Evolutionary conservation across 148 eudicot genomes (phyloP).

Genomic region (Suaeda aralocaspica): DNA sequence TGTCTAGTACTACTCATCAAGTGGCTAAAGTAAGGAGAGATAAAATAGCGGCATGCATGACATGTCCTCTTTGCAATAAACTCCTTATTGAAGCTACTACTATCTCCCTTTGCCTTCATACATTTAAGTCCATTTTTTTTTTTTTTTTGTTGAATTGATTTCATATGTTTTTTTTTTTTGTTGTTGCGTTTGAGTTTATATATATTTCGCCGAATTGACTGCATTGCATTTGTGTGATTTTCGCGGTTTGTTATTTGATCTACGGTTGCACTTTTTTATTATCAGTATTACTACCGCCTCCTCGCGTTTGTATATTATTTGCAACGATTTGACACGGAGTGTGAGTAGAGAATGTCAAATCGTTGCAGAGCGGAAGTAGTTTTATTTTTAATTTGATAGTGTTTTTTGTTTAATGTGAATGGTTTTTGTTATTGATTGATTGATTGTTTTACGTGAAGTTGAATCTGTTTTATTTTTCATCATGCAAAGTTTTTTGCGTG

Average conservation of each 20-base stretch:
- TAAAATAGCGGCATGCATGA: slow-evolving; percentile 76
- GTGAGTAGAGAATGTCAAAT: too few species aligned
- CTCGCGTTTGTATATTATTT: too few species aligned
- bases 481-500: slow-evolving; percentile 30
- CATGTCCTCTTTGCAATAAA: slow-evolving; percentile 80
- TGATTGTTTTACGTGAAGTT: slow-evolving; percentile 29
- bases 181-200: slow-evolving; percentile 20
- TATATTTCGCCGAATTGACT: slow-evolving; percentile 26
- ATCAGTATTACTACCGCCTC: too few species aligned
- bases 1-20: slow-evolving; percentile 63
- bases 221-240: slow-evolving; percentile 21
- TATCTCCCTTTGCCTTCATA: slow-evolving; percentile 85
- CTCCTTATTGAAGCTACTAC: slow-evolving; percentile 55
- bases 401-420: slow-evolving; percentile 14
- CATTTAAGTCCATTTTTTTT: slow-evolving; percentile 46
- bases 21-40: slow-evolving; percentile 62
- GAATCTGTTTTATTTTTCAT: slow-evolving; percentile 16
- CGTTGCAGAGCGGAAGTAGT: too few species aligned
- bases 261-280: slow-evolving; percentile 13
- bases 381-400: background rate
- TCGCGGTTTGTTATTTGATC: slow-evolving; percentile 20
- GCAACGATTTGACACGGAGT: too few species aligned
- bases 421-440: slow-evolving; percentile 20
- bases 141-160: background rate
- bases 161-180: background rate